Evolutionary conservation across 441 rosid genomes (phyloP).

Genomic region (Eugenia klotzschiana): DNA sequence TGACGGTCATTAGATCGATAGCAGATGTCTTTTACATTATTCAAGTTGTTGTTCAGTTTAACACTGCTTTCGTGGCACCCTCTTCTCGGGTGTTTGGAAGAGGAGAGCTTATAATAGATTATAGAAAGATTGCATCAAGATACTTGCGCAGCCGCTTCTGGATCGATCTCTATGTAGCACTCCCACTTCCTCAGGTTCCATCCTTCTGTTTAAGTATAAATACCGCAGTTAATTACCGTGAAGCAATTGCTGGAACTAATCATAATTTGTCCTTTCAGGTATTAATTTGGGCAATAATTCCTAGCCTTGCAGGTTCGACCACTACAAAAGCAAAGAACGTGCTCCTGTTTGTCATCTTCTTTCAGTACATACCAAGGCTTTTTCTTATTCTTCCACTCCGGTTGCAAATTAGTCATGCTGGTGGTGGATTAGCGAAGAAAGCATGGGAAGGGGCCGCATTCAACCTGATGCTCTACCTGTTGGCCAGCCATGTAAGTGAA

Average conservation of each 20-base stretch:
- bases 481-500: slow-evolving; percentile 7
- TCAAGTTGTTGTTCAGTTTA: slow-evolving; percentile 2
- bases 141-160: neutral
- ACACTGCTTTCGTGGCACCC: neutral
- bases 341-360: neutral
- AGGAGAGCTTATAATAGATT: slow-evolving; percentile 4
- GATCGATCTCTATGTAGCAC: slow-evolving; percentile 1
- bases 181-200: slow-evolving; percentile 6
- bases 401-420: neutral
- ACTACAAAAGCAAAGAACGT: neutral
- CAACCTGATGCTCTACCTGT: slow-evolving; percentile 8
- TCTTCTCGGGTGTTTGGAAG: slow-evolving; percentile 3
- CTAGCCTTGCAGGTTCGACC: neutral
- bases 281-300: neutral
- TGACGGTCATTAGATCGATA: neutral
- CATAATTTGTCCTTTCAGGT: neutral
- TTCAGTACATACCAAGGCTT: slow-evolving; percentile 1
- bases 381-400: neutral
- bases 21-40: neutral
- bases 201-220: neutral
- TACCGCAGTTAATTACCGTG: neutral
- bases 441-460: slow-evolving; percentile 6
- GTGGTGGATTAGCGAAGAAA: neutral
- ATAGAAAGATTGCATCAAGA: neutral
- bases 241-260: neutral